Percentiles rank a stretch among this genome's conserved stretches.
Evolutionary conservation across 805 yeast species (phyloP).

Genomic region (Lachancea cidri): DNA sequence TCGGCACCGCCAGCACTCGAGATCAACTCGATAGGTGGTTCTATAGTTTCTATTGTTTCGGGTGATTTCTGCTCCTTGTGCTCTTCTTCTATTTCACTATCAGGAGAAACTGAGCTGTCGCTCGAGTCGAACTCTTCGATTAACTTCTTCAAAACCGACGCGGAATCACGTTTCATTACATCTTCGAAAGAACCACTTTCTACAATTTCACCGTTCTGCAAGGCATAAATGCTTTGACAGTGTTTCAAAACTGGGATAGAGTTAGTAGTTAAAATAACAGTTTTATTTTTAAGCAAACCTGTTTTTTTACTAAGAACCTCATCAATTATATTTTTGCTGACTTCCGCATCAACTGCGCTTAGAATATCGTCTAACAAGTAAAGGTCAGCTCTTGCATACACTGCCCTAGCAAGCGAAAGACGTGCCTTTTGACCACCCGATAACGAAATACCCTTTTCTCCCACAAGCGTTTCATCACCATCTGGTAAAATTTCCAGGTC

Average conservation of each 20-base stretch:
- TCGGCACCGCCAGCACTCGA: neutral
- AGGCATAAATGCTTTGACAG: slow-evolving; percentile 56
- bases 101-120: slow-evolving; percentile 21
- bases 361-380: slow-evolving; percentile 59
- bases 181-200: slow-evolving; percentile 55
- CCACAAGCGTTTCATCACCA: slow-evolving; percentile 50
- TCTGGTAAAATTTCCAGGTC: slow-evolving; percentile 47
- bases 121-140: slow-evolving; percentile 26
- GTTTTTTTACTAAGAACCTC: slow-evolving; percentile 38
- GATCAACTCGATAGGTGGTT: slow-evolving; percentile 17
- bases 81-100: slow-evolving; percentile 12
- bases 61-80: slow-evolving; percentile 10
- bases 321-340: slow-evolving; percentile 49
- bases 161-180: slow-evolving; percentile 34
- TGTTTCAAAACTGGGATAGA: slow-evolving; percentile 49
- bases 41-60: slow-evolving; percentile 12
- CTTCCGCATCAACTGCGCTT: slow-evolving; percentile 72
- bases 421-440: slow-evolving; percentile 65
- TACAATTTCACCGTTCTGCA: slow-evolving; percentile 47
- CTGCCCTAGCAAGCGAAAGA: slow-evolving; percentile 62
- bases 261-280: slow-evolving; percentile 55
- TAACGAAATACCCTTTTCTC: slow-evolving; percentile 57
- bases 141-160: slow-evolving; percentile 32
- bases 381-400: slow-evolving; percentile 55
- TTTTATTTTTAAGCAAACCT: slow-evolving; percentile 48